These are phyloP conservation scores for Lycium ferocissimum DNA, from an alignment of 257 asterid species.

Conservation along the genomic window DNA sequence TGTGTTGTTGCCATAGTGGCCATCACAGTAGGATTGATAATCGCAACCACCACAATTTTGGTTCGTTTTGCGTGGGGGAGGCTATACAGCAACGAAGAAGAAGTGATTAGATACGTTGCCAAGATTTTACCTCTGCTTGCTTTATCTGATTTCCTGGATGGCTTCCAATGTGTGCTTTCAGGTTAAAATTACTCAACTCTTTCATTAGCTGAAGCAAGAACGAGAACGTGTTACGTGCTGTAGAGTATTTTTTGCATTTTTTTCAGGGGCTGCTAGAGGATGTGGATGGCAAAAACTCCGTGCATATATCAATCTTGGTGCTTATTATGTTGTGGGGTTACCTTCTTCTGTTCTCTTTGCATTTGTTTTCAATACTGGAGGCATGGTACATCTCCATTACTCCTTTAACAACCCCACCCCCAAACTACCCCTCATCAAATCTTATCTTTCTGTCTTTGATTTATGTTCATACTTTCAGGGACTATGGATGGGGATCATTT, in stretches of 20 bases:
- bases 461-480: slow-evolving; percentile 46
- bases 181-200: slow-evolving; percentile 42
- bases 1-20: slow-evolving; percentile 54
- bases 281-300: slow-evolving; percentile 81
- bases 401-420: neutral
- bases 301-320: slow-evolving; percentile 70
- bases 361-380: slow-evolving; percentile 59
- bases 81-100: slow-evolving; percentile 67
- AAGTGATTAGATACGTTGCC: slow-evolving; percentile 67
- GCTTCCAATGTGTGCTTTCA: slow-evolving; percentile 84
- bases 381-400: slow-evolving; percentile 52
- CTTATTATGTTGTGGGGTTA: slow-evolving; percentile 66
- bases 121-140: slow-evolving; percentile 71
- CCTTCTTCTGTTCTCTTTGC: slow-evolving; percentile 66
- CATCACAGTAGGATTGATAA: slow-evolving; percentile 52
- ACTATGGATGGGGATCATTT: slow-evolving; percentile 78
- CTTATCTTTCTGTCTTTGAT: neutral
- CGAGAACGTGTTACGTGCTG: neutral
- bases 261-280: slow-evolving; percentile 80
- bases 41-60: slow-evolving; percentile 52
- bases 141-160: slow-evolving; percentile 71
- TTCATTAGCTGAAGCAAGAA: neutral
- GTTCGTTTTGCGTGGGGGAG: slow-evolving; percentile 67
- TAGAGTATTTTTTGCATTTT: neutral
- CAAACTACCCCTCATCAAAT: neutral